phyloP scores from a whole-genome alignment of 208 protist genomes.

The Leishmania braziliensis region DNA sequence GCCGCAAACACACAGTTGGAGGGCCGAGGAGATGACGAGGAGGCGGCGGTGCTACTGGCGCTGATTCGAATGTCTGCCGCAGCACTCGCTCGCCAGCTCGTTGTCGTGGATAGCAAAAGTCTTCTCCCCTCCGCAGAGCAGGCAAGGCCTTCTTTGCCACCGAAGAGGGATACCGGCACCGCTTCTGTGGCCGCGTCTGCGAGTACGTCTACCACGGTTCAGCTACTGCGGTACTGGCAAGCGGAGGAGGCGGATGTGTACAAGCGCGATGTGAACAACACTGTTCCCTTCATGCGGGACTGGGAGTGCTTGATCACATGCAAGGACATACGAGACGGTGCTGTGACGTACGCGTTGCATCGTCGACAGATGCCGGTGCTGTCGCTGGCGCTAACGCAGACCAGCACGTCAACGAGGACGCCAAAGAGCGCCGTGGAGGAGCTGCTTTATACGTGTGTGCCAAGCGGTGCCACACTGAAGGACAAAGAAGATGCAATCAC shows the following conservation, averaged over 20 bases:
- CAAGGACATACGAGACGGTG: slow-evolving; percentile 34
- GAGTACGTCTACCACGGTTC: slow-evolving; percentile 11
- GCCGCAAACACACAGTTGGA: not conserved
- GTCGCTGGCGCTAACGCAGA: slow-evolving; percentile 21
- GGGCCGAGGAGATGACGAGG: not conserved
- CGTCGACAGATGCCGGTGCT: slow-evolving; percentile 69
- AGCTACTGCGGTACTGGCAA: slow-evolving; percentile 53
- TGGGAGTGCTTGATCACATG: slow-evolving; percentile 60
- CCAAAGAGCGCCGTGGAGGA: slow-evolving; percentile 13
- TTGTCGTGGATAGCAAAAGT: slow-evolving; percentile 1
- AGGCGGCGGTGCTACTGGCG: not conserved
- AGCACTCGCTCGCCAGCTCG: not conserved
- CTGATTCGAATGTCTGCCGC: slow-evolving; percentile 3
- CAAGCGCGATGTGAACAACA: slow-evolving; percentile 40
- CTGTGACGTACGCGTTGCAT: slow-evolving; percentile 69
- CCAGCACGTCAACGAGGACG: not conserved
- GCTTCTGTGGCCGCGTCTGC: not conserved
- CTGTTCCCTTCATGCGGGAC: slow-evolving; percentile 39
- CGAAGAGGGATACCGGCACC: not conserved
- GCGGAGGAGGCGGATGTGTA: slow-evolving; percentile 46
- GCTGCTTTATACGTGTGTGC: slow-evolving; percentile 15
- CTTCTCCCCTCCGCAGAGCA: not conserved
- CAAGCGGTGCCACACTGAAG: not conserved
- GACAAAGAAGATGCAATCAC: slow-evolving; percentile 22
- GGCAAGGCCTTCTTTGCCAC: not conserved